A percentile compares a stretch with the other conserved stretches of the same genome.
phyloP scores from a whole-genome alignment of 495 filamentous ascomycete species.

The Neurospora sp. region DNA sequence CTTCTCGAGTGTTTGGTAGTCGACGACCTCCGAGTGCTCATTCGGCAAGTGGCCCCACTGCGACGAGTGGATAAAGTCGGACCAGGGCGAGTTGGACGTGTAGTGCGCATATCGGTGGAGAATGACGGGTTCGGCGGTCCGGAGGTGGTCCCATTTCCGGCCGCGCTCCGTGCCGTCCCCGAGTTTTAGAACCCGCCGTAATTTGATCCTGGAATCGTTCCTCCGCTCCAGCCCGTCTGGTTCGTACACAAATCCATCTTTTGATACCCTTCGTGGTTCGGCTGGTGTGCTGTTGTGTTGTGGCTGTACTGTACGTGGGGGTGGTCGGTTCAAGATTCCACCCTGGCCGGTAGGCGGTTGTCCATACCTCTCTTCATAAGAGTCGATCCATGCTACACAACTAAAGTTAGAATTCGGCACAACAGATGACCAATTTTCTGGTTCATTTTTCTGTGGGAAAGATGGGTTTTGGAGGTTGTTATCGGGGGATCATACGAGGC shows the following conservation, averaged over 20 bases:
- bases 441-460: neutral
- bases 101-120: constrained; percentile 33
- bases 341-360: constrained; percentile 25
- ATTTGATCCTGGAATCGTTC: constrained; percentile 8
- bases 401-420: constrained; percentile 11
- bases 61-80: constrained; percentile 38
- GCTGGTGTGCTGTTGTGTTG: constrained; percentile 52
- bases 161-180: constrained; percentile 31
- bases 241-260: constrained; percentile 44
- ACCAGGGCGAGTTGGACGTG: constrained; percentile 34
- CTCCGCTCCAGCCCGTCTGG: constrained; percentile 18
- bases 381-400: constrained; percentile 44
- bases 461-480: neutral
- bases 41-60: constrained; percentile 36
- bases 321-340: constrained; percentile 22
- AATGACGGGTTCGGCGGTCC: constrained; percentile 46
- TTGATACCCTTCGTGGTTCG: constrained; percentile 35
- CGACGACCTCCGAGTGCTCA: constrained; percentile 36
- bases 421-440: neutral
- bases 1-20: constrained; percentile 30
- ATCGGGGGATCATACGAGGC: constrained; percentile 25
- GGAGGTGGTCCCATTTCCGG: constrained; percentile 47
- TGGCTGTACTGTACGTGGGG: constrained; percentile 42
- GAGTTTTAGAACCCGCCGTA: constrained; percentile 22
- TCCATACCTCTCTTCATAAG: constrained; percentile 32